Evolutionary conservation across 208 protist species (phyloP).

Genomic region (Acanthamoeba lenticulata): DNA sequence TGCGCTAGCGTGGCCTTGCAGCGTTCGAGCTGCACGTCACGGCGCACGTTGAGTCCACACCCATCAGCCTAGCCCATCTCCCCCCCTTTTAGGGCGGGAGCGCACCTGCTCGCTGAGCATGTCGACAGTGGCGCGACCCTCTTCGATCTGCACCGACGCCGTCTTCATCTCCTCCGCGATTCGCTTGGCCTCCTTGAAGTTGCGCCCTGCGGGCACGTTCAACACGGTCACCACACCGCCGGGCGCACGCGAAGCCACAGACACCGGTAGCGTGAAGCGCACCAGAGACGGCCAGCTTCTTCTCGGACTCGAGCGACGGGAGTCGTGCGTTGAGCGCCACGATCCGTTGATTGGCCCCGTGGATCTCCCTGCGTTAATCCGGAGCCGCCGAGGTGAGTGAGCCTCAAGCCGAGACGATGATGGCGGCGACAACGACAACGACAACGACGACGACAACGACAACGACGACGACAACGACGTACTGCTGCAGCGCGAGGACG

Average conservation of each 20-base stretch:
- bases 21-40: not conserved
- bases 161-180: constrained; percentile 40
- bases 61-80: too few relatives aligned
- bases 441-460: not conserved
- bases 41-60: not conserved
- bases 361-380: not conserved
- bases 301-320: not conserved
- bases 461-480: not conserved
- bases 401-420: too few relatives aligned
- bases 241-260: too few relatives aligned
- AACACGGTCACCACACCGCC: too few relatives aligned
- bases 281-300: constrained; percentile 30
- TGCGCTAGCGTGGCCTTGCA: not conserved
- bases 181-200: constrained; percentile 33
- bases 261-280: not conserved
- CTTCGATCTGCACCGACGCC: not conserved
- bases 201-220: too few relatives aligned
- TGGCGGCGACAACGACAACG: not conserved
- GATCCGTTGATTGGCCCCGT: not conserved
- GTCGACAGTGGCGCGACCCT: not conserved
- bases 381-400: not conserved
- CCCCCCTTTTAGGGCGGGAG: too few relatives aligned
- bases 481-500: not conserved
- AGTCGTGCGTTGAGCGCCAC: not conserved
- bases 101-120: not conserved